Conservation (phyloP, 768 basidiomycete genomes). For the Boletus rubropictus region DNA sequence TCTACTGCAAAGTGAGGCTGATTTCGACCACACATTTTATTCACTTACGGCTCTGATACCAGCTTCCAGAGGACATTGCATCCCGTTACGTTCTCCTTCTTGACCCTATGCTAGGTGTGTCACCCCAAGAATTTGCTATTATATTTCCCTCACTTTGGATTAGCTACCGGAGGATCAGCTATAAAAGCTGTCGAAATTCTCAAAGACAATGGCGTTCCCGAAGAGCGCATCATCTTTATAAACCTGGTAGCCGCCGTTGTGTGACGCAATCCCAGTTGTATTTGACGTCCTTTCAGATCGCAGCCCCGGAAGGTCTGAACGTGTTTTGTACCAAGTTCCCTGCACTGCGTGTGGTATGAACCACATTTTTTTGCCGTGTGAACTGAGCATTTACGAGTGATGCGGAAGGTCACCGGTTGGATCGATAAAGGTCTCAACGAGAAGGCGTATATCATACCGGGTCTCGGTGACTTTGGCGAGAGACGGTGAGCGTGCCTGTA, state of each 20-base stretch:
- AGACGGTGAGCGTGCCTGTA: slow-evolving; percentile 47
- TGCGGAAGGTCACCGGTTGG: slow-evolving; percentile 82
- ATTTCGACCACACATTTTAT: not conserved
- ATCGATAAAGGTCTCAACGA: slow-evolving; percentile 91
- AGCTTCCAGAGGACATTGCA: slow-evolving; percentile 93
- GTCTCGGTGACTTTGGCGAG: slow-evolving; percentile 97
- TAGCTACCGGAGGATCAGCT: slow-evolving; percentile 94
- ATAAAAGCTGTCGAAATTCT: slow-evolving; percentile 97
- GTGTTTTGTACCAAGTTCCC: slow-evolving; percentile 77
- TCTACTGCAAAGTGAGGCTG: slow-evolving; percentile 68
- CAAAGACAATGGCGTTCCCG: slow-evolving; percentile 85
- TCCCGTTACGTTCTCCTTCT: slow-evolving; percentile 88
- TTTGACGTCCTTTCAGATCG: slow-evolving; percentile 48
- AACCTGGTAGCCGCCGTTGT: slow-evolving; percentile 57
- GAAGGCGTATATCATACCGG: slow-evolving; percentile 86
- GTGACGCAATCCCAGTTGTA: not conserved
- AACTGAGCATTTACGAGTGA: not conserved
- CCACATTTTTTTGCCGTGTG: not conserved
- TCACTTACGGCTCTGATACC: not conserved
- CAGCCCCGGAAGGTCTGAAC: slow-evolving; percentile 83
- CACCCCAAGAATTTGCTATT: not conserved
- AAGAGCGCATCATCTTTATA: slow-evolving; percentile 92
- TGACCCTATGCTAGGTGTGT: slow-evolving; percentile 93
- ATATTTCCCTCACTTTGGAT: not conserved
- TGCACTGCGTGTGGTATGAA: slow-evolving; percentile 66